phyloP scores from a whole-genome alignment of 257 asterid genomes.

The Datura wrightii region DNA sequence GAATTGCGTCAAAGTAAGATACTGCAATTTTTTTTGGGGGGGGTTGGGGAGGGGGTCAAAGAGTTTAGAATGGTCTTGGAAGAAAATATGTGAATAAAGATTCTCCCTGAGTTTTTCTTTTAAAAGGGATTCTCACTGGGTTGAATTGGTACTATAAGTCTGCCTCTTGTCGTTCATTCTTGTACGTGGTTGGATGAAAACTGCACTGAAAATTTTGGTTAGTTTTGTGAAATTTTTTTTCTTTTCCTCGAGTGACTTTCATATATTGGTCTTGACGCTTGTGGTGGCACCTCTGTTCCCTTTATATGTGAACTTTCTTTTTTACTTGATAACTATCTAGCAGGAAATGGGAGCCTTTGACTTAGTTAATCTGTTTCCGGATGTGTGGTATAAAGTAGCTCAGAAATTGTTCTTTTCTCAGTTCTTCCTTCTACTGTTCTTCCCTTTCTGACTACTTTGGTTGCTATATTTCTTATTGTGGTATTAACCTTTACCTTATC shows the following conservation, averaged over 20 bases:
- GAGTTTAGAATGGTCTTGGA: neutral
- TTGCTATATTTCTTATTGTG: neutral
- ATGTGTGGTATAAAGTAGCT: neutral
- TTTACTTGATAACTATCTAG: constrained; percentile 1
- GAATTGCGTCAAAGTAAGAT: neutral
- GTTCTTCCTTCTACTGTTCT: neutral
- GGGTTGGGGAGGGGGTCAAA: neutral
- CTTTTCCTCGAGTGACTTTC: neutral
- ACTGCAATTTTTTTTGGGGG: neutral
- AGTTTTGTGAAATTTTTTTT: neutral
- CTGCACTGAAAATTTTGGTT: neutral
- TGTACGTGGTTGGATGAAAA: neutral
- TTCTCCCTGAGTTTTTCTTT: neutral
- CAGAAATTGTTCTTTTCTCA: constrained; percentile 6
- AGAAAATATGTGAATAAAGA: neutral
- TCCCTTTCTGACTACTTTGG: constrained; percentile 15
- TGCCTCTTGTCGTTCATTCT: neutral
- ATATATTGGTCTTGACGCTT: neutral
- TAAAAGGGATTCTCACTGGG: neutral
- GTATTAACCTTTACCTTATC: neutral
- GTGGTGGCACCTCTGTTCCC: neutral
- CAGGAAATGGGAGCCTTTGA: constrained; percentile 10
- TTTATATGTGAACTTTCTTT: neutral
- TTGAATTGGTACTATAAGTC: neutral
- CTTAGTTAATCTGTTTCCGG: neutral